These are phyloP conservation scores for Apiotrichum laibachii DNA, from an alignment of 1,284 basidiomycete genomes.

Conservation along the genomic window DNA sequence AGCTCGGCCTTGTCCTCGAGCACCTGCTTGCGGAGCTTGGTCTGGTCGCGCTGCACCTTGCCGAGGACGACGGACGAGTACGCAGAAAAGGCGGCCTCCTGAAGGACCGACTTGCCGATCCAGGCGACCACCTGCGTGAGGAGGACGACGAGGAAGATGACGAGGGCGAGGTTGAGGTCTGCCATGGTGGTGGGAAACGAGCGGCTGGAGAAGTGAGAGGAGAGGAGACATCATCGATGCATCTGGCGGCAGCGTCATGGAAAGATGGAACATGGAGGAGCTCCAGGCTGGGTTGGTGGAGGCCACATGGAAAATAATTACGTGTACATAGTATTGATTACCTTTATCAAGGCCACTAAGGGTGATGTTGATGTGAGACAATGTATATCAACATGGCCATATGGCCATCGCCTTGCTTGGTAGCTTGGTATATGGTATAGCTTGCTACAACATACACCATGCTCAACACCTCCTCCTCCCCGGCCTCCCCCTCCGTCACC, in stretches of 20 bases:
- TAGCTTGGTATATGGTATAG: too few species aligned
- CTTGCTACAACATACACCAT: too few species aligned
- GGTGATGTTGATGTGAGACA: too few species aligned
- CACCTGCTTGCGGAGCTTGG: conserved; percentile 70
- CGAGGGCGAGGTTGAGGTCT: conserved; percentile 60
- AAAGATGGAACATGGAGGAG: neutral
- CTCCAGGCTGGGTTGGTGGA: neutral
- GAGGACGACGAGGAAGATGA: conserved; percentile 77
- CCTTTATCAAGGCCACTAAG: too few species aligned
- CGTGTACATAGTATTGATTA: neutral
- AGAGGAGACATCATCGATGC: neutral
- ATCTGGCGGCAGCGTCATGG: neutral
- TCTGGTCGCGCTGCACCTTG: conserved; percentile 59
- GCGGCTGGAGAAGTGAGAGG: neutral
- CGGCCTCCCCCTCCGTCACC: too few species aligned
- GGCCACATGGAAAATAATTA: neutral
- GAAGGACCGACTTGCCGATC: conserved; percentile 78
- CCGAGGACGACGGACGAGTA: conserved; percentile 67
- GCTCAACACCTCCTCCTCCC: too few species aligned
- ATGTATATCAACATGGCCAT: too few species aligned
- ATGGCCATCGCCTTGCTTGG: too few species aligned
- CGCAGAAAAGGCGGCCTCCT: conserved; percentile 67
- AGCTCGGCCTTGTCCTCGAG: conserved; percentile 80
- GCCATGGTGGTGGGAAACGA: conserved; percentile 20
- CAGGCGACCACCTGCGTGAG: conserved; percentile 77